Percentiles rank a stretch among this genome's conserved stretches.
Evolutionary conservation across 305 asterid genomes (phyloP).

Genomic region (Salvia sclarea): DNA sequence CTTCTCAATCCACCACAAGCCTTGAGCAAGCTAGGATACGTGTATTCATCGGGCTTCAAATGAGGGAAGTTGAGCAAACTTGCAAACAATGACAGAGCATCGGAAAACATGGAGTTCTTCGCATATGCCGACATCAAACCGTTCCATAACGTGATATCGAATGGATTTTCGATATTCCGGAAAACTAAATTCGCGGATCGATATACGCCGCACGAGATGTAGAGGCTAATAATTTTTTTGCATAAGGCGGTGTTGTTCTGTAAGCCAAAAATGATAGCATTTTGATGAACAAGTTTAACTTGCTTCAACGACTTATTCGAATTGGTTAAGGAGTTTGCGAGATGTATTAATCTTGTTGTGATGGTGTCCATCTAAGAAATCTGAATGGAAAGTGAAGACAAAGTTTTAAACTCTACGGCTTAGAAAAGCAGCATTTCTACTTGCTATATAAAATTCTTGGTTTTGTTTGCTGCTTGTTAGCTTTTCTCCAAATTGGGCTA

Average conservation of each 20-base stretch:
- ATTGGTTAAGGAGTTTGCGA: conserved; percentile 42
- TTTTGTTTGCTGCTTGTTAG: too few species aligned
- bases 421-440: too few species aligned
- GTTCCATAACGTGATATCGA: conserved; percentile 74
- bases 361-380: conserved; percentile 43
- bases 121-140: conserved; percentile 62
- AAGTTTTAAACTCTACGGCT: too few species aligned
- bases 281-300: conserved; percentile 55
- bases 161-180: conserved; percentile 45
- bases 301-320: conserved; percentile 45
- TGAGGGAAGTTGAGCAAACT: conserved; percentile 42
- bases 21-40: conserved; percentile 75
- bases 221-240: conserved; percentile 61
- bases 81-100: conserved; percentile 54
- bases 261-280: conserved; percentile 52
- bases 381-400: not conserved
- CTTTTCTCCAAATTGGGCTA: too few species aligned
- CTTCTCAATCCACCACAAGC: conserved; percentile 65
- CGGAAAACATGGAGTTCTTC: conserved; percentile 53
- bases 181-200: conserved; percentile 53
- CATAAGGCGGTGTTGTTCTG: conserved; percentile 51
- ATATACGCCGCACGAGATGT: conserved; percentile 49
- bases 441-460: too few species aligned
- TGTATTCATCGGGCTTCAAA: conserved; percentile 63
- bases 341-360: conserved; percentile 35